Conservation (phyloP, 257 asterid species). For the Verbena officinalis region DNA sequence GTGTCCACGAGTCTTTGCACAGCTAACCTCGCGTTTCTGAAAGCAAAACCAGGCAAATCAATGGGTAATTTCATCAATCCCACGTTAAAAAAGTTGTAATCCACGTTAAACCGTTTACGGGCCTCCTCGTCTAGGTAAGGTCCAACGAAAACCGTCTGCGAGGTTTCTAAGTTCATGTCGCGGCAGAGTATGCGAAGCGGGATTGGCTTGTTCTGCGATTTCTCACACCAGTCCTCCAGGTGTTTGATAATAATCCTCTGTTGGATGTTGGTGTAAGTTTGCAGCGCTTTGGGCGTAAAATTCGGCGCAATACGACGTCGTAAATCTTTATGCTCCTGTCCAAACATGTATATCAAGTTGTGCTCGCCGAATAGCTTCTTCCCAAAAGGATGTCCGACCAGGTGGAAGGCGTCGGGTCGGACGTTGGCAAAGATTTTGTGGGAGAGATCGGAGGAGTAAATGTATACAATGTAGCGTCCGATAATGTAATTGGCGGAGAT, state of each 20-base stretch:
- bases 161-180: conserved; percentile 84
- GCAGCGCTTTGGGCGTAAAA: conserved; percentile 79
- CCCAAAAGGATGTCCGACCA: conserved; percentile 89
- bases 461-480: conserved; percentile 81
- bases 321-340: conserved; percentile 79
- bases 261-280: conserved; percentile 61
- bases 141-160: conserved; percentile 89
- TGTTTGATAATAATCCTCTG: conserved; percentile 67
- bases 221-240: conserved; percentile 53
- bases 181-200: conserved; percentile 75
- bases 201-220: conserved; percentile 30
- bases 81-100: conserved; percentile 76
- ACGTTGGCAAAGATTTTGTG: conserved; percentile 82
- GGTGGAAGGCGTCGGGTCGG: conserved; percentile 92
- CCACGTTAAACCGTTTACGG: conserved; percentile 54
- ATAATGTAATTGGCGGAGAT: conserved; percentile 76
- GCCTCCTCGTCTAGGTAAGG: conserved; percentile 59
- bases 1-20: conserved; percentile 59
- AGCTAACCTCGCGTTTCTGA: conserved; percentile 75
- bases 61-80: conserved; percentile 85
- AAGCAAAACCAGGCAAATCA: conserved; percentile 90
- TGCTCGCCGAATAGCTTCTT: conserved; percentile 88
- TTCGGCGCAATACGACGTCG: conserved; percentile 87
- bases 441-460: conserved; percentile 75
- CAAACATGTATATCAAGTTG: conserved; percentile 82